Conservation (phyloP, 805 yeast species). For the Metschnikowia borealis region DNA sequence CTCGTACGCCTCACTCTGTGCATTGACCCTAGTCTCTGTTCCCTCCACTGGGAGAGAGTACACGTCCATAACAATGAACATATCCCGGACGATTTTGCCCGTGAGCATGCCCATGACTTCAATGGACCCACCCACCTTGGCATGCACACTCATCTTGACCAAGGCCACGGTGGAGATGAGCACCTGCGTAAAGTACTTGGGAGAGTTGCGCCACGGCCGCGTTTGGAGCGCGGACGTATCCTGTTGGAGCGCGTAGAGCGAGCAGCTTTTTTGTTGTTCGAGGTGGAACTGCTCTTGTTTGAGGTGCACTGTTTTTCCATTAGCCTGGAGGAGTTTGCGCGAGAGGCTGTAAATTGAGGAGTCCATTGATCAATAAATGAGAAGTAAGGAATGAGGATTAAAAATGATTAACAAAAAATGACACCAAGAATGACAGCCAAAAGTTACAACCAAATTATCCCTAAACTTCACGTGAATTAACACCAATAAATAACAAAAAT, state of each 20-base stretch:
- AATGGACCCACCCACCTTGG: conserved; percentile 76
- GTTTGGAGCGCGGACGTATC: conserved; percentile 9
- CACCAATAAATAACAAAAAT: too few species aligned
- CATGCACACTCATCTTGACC: conserved; percentile 74
- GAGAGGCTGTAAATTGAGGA: neutral
- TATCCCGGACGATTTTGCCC: conserved; percentile 58
- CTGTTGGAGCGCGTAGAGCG: conserved; percentile 10
- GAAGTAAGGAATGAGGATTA: too few species aligned
- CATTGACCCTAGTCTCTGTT: conserved; percentile 93
- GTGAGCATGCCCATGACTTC: conserved; percentile 96
- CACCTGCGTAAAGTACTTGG: conserved; percentile 57
- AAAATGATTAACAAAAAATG: too few species aligned
- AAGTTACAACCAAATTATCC: too few species aligned
- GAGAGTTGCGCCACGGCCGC: conserved; percentile 55
- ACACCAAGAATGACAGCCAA: too few species aligned
- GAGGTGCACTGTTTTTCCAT: neutral
- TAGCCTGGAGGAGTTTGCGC: neutral
- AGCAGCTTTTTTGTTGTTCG: conserved; percentile 1
- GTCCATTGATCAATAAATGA: neutral
- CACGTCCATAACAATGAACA: conserved; percentile 71
- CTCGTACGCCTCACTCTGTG: conserved; percentile 90
- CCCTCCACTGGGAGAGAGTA: conserved; percentile 92
- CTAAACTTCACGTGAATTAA: too few species aligned
- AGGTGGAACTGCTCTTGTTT: neutral
- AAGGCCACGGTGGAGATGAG: conserved; percentile 69